Percentiles rank a stretch among this genome's conserved stretches.
Conservation (phyloP, 805 yeast genomes). For the Wickerhamiella brachini region DNA sequence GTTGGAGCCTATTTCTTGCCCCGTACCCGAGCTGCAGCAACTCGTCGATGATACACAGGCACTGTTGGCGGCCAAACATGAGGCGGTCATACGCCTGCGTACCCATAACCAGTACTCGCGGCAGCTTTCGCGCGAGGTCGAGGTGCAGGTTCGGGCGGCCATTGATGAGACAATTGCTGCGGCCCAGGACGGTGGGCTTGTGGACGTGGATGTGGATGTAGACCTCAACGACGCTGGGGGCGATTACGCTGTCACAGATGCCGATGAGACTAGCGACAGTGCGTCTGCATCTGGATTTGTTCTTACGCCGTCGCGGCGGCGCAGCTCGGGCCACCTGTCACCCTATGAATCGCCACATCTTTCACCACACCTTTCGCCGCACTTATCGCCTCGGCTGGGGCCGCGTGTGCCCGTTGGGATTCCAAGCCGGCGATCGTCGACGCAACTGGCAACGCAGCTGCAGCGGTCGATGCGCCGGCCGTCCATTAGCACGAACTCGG, state of each 20-base stretch:
- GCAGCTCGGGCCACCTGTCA: neutral
- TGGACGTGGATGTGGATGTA: neutral
- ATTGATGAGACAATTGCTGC: constrained; percentile 15
- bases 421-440: neutral
- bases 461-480: constrained; percentile 2
- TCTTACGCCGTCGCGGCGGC: neutral
- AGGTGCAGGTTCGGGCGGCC: constrained; percentile 11
- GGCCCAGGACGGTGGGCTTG: constrained; percentile 11
- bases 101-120: constrained; percentile 7
- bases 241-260: neutral
- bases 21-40: neutral
- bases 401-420: neutral
- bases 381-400: neutral
- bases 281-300: neutral
- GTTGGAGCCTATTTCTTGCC: neutral
- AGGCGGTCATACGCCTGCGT: constrained; percentile 9
- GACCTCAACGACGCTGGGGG: neutral
- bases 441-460: constrained; percentile 1
- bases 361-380: constrained; percentile 3
- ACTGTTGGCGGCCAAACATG: constrained; percentile 4
- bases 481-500: neutral
- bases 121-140: constrained; percentile 14
- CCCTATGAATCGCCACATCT: neutral
- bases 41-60: constrained; percentile 1
- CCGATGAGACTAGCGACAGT: neutral